A percentile compares a stretch with the other conserved stretches of the same genome.
Evolutionary conservation across 2,329 filamentous ascomycete species (phyloP).

Genomic region (Metarhizium rileyi): DNA sequence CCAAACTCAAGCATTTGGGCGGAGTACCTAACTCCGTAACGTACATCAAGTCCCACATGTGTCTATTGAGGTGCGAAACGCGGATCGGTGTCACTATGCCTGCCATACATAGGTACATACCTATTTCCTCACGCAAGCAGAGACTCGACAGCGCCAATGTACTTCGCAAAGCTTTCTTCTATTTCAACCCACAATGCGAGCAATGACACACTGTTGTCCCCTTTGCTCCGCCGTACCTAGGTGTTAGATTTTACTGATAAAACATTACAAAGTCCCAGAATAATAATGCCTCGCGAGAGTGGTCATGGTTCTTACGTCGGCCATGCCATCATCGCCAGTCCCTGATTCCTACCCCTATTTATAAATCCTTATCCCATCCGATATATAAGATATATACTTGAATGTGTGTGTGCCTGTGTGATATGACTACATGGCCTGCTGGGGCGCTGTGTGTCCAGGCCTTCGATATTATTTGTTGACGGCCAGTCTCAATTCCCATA

Average conservation of each 20-base stretch:
- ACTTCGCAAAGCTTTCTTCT: neutral
- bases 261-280: conserved; percentile 4
- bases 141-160: no score
- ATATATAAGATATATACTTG: neutral
- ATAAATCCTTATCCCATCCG: no score
- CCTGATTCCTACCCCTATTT: neutral
- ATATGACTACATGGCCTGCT: neutral
- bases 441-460: neutral
- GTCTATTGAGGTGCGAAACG: no score
- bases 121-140: no score
- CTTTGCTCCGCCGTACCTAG: neutral
- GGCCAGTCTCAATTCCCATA: neutral
- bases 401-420: neutral
- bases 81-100: no score
- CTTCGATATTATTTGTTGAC: neutral
- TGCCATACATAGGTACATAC: no score
- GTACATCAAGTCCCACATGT: no score
- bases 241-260: conserved; percentile 6
- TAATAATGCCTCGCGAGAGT: neutral
- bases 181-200: neutral
- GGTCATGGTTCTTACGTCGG: neutral
- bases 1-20: no score
- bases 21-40: no score
- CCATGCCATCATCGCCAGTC: conserved; percentile 1
- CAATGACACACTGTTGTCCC: neutral